Evolutionary conservation across 2,329 filamentous ascomycete genomes (phyloP), one percentile per base, ranked within the genome.

Genomic region (Elsinoe perseae): DNA sequence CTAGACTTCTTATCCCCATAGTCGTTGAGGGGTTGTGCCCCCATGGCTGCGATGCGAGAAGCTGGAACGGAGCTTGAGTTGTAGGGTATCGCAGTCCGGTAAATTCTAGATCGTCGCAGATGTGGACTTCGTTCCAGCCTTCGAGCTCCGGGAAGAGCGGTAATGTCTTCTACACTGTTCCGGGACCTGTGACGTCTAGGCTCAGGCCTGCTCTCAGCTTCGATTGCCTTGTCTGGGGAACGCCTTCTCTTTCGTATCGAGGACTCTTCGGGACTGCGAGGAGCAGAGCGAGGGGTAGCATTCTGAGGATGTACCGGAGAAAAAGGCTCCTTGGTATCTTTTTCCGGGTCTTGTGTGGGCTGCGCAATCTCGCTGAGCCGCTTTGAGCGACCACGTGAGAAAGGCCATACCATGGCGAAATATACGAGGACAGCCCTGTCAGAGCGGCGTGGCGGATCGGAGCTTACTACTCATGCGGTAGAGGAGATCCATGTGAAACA

Each of bases 41-140:
- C 59, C 75, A 77, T 59, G 23, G 44, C 75, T 80, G 60, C 53
- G n/a, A 44, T 72, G 21, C 46, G 56, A 43, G 56, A 25, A 36
- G 28, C 48, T 21, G 56, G 34, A 3, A 36, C 48, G 14, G 42
- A 43, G n/a, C 42, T 46, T 12, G 75, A 75, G 60, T 72, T 73
- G 70, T 76, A 76, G 12, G 72, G 72, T 50, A 73, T 73, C 54
- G 66, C 66, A 57, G 68, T 64, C 58, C 66, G 66, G 44, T 73
- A 69, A 18, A 61, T 53, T 42, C 72, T 69, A 56, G 72, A 66
- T 46, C 73, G 72, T 40, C 74, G 70, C 20, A 78, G 69, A 65
- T 78, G 76, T 23, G 76, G 75, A 59, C 75, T 77, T 57, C 72
- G 69, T 44, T 71, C 65, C 50, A 76, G 70, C 57, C 65, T 65